Percentiles rank a stretch among this genome's conserved stretches.
phyloP scores from a whole-genome alignment of 331 rosid species.

The Arachis monticola region DNA sequence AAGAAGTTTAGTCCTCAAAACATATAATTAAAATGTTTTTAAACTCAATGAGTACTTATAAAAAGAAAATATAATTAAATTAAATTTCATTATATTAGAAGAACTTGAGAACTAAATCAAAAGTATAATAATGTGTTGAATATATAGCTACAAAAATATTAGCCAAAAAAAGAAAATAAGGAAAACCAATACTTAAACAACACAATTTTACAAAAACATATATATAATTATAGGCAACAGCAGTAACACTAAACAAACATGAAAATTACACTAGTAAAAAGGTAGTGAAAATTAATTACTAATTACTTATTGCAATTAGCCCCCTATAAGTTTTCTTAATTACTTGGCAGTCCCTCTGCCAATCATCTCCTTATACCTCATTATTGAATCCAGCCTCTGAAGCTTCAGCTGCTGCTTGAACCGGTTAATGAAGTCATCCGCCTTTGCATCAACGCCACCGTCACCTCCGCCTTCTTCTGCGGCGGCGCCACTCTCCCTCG shows the following conservation, averaged over 20 bases:
- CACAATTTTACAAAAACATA: conserved; percentile 28
- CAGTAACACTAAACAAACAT: conserved; percentile 29
- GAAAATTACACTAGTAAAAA: conserved; percentile 31
- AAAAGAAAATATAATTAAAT: too few relatives aligned
- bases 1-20: too few relatives aligned
- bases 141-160: neutral
- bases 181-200: neutral
- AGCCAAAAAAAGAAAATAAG: neutral
- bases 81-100: too few relatives aligned
- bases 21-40: neutral
- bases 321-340: neutral
- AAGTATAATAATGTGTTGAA: too few relatives aligned
- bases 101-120: too few relatives aligned
- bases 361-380: conserved; percentile 66
- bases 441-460: conserved; percentile 78
- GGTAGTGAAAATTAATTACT: neutral
- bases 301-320: neutral
- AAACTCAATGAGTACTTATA: neutral
- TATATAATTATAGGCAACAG: neutral
- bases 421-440: conserved; percentile 91
- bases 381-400: conserved; percentile 83
- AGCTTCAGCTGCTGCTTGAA: conserved; percentile 87
- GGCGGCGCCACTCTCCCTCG: conserved; percentile 48
- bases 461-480: conserved; percentile 55
- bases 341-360: conserved; percentile 47